Conservation (phyloP, 1,139 yeast genomes). For the Sugiyamaella novakii region DNA sequence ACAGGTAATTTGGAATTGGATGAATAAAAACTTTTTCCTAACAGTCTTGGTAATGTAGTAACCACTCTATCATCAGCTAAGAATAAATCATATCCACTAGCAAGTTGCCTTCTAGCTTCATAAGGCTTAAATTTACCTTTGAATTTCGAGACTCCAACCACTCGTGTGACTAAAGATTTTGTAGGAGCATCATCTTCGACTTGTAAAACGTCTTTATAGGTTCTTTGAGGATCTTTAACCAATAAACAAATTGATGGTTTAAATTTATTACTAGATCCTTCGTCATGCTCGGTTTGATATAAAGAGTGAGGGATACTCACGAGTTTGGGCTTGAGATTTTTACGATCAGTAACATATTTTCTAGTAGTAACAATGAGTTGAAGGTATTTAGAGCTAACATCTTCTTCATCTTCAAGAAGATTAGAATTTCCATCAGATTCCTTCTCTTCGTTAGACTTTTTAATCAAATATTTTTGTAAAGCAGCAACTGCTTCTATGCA, state of each 20-base stretch:
- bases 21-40: slow-evolving; percentile 78
- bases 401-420: slow-evolving; percentile 54
- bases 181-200: slow-evolving; percentile 55
- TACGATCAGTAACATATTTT: slow-evolving; percentile 62
- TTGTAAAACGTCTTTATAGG: slow-evolving; percentile 59
- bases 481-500: slow-evolving; percentile 41
- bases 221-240: slow-evolving; percentile 66
- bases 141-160: slow-evolving; percentile 47
- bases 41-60: slow-evolving; percentile 74
- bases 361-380: slow-evolving; percentile 63
- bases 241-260: slow-evolving; percentile 61
- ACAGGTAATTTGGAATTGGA: slow-evolving; percentile 64
- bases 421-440: slow-evolving; percentile 27
- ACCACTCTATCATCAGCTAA: slow-evolving; percentile 81
- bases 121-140: slow-evolving; percentile 49
- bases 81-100: slow-evolving; percentile 59
- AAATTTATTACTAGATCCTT: slow-evolving; percentile 44
- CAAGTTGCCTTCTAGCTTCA: slow-evolving; percentile 46
- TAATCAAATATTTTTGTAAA: slow-evolving; percentile 39
- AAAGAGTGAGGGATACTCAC: slow-evolving; percentile 57
- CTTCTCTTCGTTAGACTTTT: slow-evolving; percentile 23
- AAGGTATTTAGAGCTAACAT: slow-evolving; percentile 40
- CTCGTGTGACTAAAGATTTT: slow-evolving; percentile 39
- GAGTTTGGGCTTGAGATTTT: slow-evolving; percentile 71
- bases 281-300: slow-evolving; percentile 42